Evolutionary conservation across 1,284 basidiomycete species (phyloP), one percentile per base, ranked within the genome.

Genomic region (Exobasidium cylindrosporum): DNA sequence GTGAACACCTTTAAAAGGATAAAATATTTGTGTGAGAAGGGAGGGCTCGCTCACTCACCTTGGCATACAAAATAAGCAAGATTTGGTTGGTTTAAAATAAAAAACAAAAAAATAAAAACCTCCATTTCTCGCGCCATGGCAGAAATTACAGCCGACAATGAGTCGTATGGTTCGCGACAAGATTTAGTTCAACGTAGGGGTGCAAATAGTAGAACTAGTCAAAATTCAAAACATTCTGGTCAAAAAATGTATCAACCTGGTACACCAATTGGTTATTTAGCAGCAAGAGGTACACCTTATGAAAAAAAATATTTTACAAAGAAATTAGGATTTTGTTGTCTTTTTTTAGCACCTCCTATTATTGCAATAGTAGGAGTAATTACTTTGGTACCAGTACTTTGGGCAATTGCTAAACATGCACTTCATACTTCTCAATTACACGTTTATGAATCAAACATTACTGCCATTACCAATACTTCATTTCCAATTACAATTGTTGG

Each of bases 401-500:
- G 69, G 58, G 80, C 76, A 30, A 66, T 81, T 10, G 80, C 77
- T 5, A 62, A 72, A 46, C 80, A 81, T 61, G 73, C 80, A 10
- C 71, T 81, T 14, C 67, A 71, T 61, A 76, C 74, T 4, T 64
- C 74, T 4, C 72, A 74, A 10, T 67, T 81, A n/a, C 73, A 76
- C 61, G 71, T 81, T 53, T 63, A 74, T 49, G 54, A 66, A 26
- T 74, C 78, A 61, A 81, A 81, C 67, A 72, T 81, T 65, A 81
- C 80, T 17, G 2, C 35, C 0, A 68, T 72, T 3, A 54, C 58
- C 54, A 79, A 81, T 67, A 65, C 68, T 29, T 68, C 69, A n/a
- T 81, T 81, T 67, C 67, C 74, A 10, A 66, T 81, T 52, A 73
- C 77, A 4, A 69, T 81, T 56, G 68, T 76, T 43, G 80, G 78